phyloP scores from a whole-genome alignment of 345 rosid genomes.

The Corymbia maculata region DNA sequence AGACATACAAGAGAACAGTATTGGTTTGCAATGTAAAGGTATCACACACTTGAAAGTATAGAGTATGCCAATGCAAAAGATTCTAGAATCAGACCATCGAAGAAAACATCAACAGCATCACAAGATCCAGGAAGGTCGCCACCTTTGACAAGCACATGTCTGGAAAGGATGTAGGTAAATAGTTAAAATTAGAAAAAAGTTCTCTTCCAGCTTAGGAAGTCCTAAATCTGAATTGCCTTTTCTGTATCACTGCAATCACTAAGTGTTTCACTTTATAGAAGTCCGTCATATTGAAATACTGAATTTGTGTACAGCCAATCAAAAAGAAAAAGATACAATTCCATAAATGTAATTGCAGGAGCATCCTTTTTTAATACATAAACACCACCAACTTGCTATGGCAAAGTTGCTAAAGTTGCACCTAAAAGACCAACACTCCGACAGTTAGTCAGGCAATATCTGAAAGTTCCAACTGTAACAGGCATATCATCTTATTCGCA shows the following conservation, averaged over 20 bases:
- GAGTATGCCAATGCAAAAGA: background rate
- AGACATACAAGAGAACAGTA: background rate
- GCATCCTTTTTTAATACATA: background rate
- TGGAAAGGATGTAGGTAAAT: conserved; percentile 13
- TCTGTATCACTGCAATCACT: background rate
- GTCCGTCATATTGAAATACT: background rate
- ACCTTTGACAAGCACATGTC: conserved; percentile 90
- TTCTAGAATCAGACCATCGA: conserved; percentile 43
- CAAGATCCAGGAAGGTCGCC: conserved; percentile 81
- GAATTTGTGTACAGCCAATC: background rate
- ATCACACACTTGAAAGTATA: background rate
- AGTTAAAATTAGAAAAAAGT: background rate
- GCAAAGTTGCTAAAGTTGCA: background rate
- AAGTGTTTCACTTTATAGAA: background rate
- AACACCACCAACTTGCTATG: background rate
- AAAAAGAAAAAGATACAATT: background rate
- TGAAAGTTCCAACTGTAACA: background rate
- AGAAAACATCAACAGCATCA: conserved; percentile 83
- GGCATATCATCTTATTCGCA: background rate
- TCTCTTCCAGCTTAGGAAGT: background rate
- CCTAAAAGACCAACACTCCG: fast-evolving
- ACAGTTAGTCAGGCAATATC: background rate
- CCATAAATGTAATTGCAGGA: background rate
- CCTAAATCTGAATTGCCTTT: background rate
- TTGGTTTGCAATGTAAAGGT: background rate